Evolutionary conservation across 805 yeast genomes (phyloP), one percentile per base, ranked within the genome.

Genomic region (Pichia cabralensis): DNA sequence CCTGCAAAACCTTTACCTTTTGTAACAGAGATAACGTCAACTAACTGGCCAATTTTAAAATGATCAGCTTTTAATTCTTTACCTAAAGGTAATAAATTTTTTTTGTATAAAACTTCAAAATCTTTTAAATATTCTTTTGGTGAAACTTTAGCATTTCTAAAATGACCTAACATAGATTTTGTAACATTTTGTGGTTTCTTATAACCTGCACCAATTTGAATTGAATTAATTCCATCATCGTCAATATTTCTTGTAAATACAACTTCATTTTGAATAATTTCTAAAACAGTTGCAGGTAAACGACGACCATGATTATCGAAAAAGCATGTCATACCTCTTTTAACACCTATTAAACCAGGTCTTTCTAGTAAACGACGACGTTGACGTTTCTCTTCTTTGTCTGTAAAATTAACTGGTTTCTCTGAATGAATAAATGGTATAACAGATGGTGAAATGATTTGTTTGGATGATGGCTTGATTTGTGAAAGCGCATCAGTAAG

Each of bases 1-100:
- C 98, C 98, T 16, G 88, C 84, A 56, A 85, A 85, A 9, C 98
- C 98, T 60, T 92, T 92, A 61, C 98, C 98, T 56, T 85, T 89
- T 34, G 88, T 67, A 14, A 69, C 67, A 12, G 88, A 80, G 53
- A 75, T 70, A 34, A 85, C 63, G 55, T 92, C 98, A 19, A 92
- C 88, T 40, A 63, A 71, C 57, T 85, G 92, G 21, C 96, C 97
- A 13, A 63, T 66, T 38, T 75, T 70, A 56, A 89, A 89, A 58
- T 80, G 88, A 52, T 84, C 86, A 2, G 96, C 95, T 36, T 64
- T 71, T 36, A 92, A 60, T 48, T 76, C 74, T 2, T 86, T 76
- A 4, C 96, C 96, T 8, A 78, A 60, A 10, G 86, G 82, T 34
- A 83, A 58, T 34, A 86, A 64, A 0, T 85, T 88, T 0, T 61